Evolutionary conservation across 2,329 filamentous ascomycete species (phyloP), one percentile per base, ranked within the genome.

Genomic region (Cucurbitaria berberidis): DNA sequence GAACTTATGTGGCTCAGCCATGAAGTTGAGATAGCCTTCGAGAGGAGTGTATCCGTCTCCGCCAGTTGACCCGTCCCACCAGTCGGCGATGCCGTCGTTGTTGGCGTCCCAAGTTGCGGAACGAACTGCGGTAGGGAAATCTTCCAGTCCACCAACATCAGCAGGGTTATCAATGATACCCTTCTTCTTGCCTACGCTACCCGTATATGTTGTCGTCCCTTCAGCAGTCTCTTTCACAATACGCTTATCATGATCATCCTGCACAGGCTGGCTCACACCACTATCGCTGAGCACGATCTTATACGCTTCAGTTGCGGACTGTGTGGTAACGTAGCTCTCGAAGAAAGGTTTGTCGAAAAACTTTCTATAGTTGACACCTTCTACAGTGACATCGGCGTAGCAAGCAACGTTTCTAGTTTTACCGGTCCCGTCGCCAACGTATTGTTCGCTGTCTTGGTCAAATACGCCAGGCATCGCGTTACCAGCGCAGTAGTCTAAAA

Each of bases 21-120:
- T 71, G 55, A 72, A 74, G 53, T 74, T 73, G 6, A 74, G 48
- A 40, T 72, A 74, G 1, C 72, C 70, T 45, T 74, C 72, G 4
- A 74, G 60, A 1, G 64, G 45, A 19, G 68, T 72, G 30, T 69
- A 74, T 0, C 70, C 72, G 2, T 63, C 65, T 1, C 70, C 70
- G 5, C 68, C 68, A 1, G 68, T 74, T 2, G 63, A 67, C 0
- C 69, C 70, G 39, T 71, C 70, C 70, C 70, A 74, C 72, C 72
- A 74, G 50, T 74, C 72, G 2, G 71, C 71, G 29, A 75, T 68
- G 15, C 72, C 72, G 42, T 75, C 70, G 5, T 59, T 57, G 40
- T 75, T 55, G 4, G 68, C 66, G 43, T 75, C 72, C 72, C 72
- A 74, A n/a, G 43, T 48, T 3, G 56, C 59, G 1, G 53, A 34